Conservation (phyloP, 2,329 filamentous ascomycete genomes). For the Cadophora sp. region DNA sequence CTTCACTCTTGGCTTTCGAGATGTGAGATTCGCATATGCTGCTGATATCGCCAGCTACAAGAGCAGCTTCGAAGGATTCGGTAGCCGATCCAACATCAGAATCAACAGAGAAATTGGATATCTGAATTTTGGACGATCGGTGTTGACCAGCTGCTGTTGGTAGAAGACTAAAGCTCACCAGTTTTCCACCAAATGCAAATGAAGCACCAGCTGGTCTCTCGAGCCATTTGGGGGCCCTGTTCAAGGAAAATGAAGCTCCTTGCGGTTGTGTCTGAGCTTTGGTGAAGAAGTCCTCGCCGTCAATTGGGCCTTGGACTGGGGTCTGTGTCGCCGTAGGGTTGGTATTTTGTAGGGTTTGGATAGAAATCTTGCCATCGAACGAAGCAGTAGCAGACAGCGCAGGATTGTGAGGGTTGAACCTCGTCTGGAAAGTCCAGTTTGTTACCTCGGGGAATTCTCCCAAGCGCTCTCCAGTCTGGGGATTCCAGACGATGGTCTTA, state of each 20-base stretch:
- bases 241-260: conserved; percentile 84
- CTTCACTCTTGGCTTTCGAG: conserved; percentile 76
- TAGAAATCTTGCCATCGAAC: conserved; percentile 93
- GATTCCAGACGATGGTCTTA: conserved; percentile 94
- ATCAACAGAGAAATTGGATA: conserved; percentile 89
- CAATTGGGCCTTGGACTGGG: conserved; percentile 71
- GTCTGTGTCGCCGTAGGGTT: conserved; percentile 76
- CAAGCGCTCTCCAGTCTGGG: conserved; percentile 83
- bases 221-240: conserved; percentile 88
- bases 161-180: conserved; percentile 75
- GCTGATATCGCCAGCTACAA: conserved; percentile 78
- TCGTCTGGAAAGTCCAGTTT: conserved; percentile 98
- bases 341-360: conserved; percentile 95
- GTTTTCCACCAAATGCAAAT: conserved; percentile 94
- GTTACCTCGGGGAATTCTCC: conserved; percentile 97
- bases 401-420: conserved; percentile 93
- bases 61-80: conserved; percentile 83
- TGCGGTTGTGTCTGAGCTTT: conserved; percentile 92
- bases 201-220: conserved; percentile 84
- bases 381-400: conserved; percentile 92
- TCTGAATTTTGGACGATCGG: conserved; percentile 76
- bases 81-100: conserved; percentile 83
- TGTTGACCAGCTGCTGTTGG: conserved; percentile 67
- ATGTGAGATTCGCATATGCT: conserved; percentile 83
- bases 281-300: conserved; percentile 96